Percentiles rank a stretch among this genome's conserved stretches.
phyloP scores from a whole-genome alignment of 352 stramenopile species.

The Globisporangium uncinulatum region DNA sequence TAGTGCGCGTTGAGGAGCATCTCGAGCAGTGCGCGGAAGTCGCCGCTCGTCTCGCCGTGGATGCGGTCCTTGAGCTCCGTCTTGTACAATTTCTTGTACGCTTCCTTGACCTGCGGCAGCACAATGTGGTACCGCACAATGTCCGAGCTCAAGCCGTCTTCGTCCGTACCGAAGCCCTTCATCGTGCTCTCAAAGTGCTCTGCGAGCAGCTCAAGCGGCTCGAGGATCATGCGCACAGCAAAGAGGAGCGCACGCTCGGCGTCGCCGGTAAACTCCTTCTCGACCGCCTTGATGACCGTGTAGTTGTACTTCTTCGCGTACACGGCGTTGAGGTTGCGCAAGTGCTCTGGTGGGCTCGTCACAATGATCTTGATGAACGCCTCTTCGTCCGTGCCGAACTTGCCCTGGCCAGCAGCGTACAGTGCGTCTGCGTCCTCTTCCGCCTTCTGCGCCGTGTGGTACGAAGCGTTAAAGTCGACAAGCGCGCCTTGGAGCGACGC shows the following conservation, averaged over 20 bases:
- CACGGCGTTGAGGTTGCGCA: constrained; percentile 62
- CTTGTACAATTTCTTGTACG: constrained; percentile 73
- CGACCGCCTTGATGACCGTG: constrained; percentile 66
- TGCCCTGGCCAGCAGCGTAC: constrained; percentile 73
- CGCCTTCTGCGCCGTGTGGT: constrained; percentile 63
- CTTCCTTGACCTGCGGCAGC: constrained; percentile 61
- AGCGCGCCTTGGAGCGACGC: constrained; percentile 47
- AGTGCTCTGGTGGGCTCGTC: constrained; percentile 45
- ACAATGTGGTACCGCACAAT: constrained; percentile 80
- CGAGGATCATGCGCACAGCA: constrained; percentile 40
- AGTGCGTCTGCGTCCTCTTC: constrained; percentile 56
- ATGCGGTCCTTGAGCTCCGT: constrained; percentile 80
- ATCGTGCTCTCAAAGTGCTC: constrained; percentile 71
- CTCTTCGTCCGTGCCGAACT: constrained; percentile 69
- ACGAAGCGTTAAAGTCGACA: constrained; percentile 42
- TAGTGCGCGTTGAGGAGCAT: constrained; percentile 41
- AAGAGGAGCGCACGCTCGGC: constrained; percentile 67
- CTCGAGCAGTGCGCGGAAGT: constrained; percentile 70
- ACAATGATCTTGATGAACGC: constrained; percentile 60
- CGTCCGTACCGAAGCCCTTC: constrained; percentile 67
- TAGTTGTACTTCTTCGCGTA: constrained; percentile 79
- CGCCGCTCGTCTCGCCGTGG: constrained; percentile 70
- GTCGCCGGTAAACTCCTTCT: constrained; percentile 80
- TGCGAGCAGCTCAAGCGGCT: constrained; percentile 55
- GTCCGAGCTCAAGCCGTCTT: constrained; percentile 20